A percentile compares a stretch with the other conserved stretches of the same genome.
Evolutionary conservation across 257 asterid species (phyloP).

Genomic region (Solanum ossicruentum): DNA sequence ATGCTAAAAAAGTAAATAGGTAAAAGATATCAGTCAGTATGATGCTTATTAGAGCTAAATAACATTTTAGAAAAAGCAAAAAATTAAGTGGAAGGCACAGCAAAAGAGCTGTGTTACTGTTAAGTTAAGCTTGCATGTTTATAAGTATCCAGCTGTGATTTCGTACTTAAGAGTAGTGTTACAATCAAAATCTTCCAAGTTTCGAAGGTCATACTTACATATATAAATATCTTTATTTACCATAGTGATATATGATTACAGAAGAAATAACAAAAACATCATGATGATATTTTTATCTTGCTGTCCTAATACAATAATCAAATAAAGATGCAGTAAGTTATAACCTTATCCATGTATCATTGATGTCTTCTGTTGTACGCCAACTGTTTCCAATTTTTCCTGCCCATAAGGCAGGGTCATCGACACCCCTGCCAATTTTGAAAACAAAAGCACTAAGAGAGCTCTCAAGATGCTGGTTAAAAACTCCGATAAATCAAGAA

Average conservation of each 20-base stretch:
- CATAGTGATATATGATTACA: background rate
- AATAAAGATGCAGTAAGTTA: background rate
- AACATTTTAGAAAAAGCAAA: background rate
- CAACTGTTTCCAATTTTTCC: slow-evolving; percentile 84
- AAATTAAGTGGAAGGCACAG: background rate
- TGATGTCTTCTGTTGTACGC: slow-evolving; percentile 90
- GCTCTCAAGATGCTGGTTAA: background rate
- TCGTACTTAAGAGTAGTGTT: background rate
- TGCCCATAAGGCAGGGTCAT: slow-evolving; percentile 94
- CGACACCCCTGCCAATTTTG: slow-evolving; percentile 55
- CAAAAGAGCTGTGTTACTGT: background rate
- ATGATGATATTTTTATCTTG: background rate
- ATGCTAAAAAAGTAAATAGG: slow-evolving; percentile 36
- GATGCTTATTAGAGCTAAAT: background rate
- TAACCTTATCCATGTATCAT: slow-evolving; percentile 98
- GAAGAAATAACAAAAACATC: background rate
- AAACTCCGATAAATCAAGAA: background rate
- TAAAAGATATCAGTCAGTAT: background rate
- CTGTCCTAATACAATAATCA: background rate
- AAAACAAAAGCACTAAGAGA: slow-evolving; percentile 1
- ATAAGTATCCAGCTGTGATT: background rate
- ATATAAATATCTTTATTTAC: background rate
- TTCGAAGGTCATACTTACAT: background rate
- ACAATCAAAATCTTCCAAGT: background rate
- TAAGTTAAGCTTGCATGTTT: background rate